Conservation (phyloP, 306 rosid species). For the Corylus americana region DNA sequence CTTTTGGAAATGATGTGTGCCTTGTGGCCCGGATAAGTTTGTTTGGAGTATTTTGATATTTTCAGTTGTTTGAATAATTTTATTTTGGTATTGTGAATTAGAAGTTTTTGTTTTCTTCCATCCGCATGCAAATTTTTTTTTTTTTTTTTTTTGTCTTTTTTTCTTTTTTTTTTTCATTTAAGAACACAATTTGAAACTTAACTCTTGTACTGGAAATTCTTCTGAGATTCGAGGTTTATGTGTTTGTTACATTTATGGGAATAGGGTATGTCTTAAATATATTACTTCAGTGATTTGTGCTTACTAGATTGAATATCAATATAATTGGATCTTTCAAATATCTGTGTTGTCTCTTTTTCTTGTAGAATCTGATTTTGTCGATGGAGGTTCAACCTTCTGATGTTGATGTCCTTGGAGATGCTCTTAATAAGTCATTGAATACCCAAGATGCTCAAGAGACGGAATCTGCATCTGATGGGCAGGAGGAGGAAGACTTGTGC, state of each 20-base stretch:
- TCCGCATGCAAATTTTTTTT: not conserved
- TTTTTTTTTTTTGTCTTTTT: not conserved
- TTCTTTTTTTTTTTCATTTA: not conserved
- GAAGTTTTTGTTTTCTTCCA: not conserved
- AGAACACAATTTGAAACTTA: not conserved
- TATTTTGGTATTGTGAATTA: not conserved
- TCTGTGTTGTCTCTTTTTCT: not conserved
- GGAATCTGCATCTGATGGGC: conserved; percentile 28
- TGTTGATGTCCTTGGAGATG: conserved; percentile 44
- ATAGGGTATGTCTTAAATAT: not conserved
- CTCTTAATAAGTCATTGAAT: conserved; percentile 42
- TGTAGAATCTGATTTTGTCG: conserved; percentile 45
- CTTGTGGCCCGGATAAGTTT: not conserved
- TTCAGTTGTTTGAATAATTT: not conserved
- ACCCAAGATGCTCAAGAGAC: conserved; percentile 35
- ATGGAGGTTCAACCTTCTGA: conserved; percentile 54
- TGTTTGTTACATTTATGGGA: not conserved
- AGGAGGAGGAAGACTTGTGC: conserved; percentile 16
- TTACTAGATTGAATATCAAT: not conserved
- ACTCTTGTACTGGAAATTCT: not conserved
- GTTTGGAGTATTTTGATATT: not conserved
- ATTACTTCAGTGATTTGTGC: not conserved
- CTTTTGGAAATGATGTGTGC: not conserved
- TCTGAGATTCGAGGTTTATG: not conserved
- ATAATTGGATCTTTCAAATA: not conserved